A percentile compares a stretch with the other conserved stretches of the same genome.
phyloP scores from a whole-genome alignment of 1,284 basidiomycete species.

The Cryptococcus floricola region DNA sequence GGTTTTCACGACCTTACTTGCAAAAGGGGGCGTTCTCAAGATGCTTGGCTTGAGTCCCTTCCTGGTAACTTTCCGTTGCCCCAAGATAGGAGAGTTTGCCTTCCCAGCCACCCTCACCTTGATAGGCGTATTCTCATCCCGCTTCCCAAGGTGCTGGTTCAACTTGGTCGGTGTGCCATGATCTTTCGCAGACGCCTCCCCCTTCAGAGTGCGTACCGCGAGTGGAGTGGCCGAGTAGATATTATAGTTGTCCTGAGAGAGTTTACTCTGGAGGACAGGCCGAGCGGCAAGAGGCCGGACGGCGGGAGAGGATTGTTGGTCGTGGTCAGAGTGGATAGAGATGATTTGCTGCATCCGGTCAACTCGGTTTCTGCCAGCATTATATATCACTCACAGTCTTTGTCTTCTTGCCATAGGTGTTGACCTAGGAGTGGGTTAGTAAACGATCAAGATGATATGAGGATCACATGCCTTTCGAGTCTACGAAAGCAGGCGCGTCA shows the following conservation, averaged over 20 bases:
- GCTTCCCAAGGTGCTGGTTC: neutral
- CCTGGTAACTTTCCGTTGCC: neutral
- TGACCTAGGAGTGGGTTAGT: conserved; percentile 29
- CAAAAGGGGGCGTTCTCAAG: too few species aligned
- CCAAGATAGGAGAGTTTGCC: neutral
- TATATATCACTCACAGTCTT: conserved; percentile 29
- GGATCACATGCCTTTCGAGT: conserved; percentile 37
- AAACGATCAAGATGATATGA: neutral
- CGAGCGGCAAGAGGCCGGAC: conserved; percentile 10
- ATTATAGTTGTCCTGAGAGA: conserved; percentile 15
- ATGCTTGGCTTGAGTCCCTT: neutral
- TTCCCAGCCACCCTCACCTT: neutral
- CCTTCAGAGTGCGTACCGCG: neutral
- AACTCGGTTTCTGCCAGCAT: neutral
- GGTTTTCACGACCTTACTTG: too few species aligned
- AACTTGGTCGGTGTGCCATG: neutral
- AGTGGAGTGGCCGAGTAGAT: neutral
- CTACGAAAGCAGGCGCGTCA: conserved; percentile 39
- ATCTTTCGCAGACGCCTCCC: neutral
- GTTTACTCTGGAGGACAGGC: conserved; percentile 24
- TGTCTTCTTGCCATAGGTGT: conserved; percentile 40
- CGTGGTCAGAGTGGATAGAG: conserved; percentile 31
- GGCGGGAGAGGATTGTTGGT: conserved; percentile 2
- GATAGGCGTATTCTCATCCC: neutral
- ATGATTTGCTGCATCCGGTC: conserved; percentile 30